These are phyloP conservation scores for Chlorella sp. DNA, from an alignment of 139 green algal genomes.

Conservation along the genomic window DNA sequence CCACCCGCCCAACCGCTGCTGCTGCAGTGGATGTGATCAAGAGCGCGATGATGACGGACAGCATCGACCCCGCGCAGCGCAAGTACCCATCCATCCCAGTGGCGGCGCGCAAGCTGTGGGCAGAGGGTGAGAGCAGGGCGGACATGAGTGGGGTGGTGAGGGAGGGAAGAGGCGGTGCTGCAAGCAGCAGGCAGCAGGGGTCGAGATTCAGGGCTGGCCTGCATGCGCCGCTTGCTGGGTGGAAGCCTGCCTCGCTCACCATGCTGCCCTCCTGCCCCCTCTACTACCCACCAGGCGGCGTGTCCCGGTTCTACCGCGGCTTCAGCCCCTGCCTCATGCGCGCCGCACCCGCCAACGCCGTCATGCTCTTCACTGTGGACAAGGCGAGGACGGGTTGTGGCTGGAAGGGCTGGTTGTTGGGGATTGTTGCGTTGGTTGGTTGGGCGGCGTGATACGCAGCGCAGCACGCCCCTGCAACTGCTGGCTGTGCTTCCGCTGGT, in stretches of 20 bases:
- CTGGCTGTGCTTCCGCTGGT: too few species aligned
- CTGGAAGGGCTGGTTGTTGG: not conserved
- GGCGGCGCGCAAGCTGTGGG: constrained; percentile 75
- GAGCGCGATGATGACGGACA: constrained; percentile 90
- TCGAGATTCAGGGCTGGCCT: too few species aligned
- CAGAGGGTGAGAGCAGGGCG: constrained; percentile 59
- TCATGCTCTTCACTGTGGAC: constrained; percentile 95
- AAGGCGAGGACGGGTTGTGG: constrained; percentile 44
- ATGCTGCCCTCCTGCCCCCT: too few species aligned
- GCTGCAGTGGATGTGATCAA: constrained; percentile 92
- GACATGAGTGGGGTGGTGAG: too few species aligned
- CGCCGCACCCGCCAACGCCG: constrained; percentile 87
- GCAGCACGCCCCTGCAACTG: too few species aligned
- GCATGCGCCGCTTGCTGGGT: too few species aligned
- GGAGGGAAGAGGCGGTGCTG: too few species aligned
- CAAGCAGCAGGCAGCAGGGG: too few species aligned
- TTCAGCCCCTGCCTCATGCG: constrained; percentile 94
- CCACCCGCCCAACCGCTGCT: too few species aligned
- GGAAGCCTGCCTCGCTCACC: too few species aligned
- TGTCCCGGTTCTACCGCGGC: constrained; percentile 89
- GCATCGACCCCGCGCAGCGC: constrained; percentile 72
- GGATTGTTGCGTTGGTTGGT: too few species aligned
- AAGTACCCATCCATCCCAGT: constrained; percentile 74
- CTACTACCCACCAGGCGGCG: constrained; percentile 52
- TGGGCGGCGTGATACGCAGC: too few species aligned